Percentiles rank a stretch among this genome's conserved stretches.
Evolutionary conservation across 148 eudicot species (phyloP).

Genomic region (Polygonum maritimum): DNA sequence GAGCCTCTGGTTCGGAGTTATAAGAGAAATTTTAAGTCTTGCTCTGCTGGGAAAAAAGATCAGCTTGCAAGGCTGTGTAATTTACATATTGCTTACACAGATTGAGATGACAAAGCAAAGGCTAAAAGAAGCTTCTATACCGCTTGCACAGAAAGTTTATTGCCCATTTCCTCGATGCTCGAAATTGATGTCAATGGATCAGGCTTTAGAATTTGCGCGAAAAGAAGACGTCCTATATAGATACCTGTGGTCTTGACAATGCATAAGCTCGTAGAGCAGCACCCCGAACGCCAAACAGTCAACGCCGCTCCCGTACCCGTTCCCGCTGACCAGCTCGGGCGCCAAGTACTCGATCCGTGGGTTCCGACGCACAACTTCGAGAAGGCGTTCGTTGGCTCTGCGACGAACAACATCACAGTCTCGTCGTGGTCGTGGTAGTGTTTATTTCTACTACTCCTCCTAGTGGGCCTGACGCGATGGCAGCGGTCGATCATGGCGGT

Average conservation of each 20-base stretch:
- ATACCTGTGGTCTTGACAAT: constrained; percentile 30
- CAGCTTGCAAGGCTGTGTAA: too few relatives aligned
- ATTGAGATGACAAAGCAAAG: too few relatives aligned
- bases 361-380: constrained; percentile 74
- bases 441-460: not conserved
- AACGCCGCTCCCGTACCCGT: constrained; percentile 74
- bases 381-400: constrained; percentile 65
- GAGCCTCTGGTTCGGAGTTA: constrained; percentile 19
- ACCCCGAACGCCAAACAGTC: constrained; percentile 96
- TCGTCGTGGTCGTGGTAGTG: not conserved
- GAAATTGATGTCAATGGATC: too few relatives aligned
- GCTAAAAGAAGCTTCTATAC: too few relatives aligned
- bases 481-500: constrained; percentile 26
- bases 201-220: too few relatives aligned
- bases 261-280: constrained; percentile 44
- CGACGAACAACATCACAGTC: constrained; percentile 30
- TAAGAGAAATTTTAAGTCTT: too few relatives aligned
- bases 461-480: not conserved
- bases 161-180: too few relatives aligned
- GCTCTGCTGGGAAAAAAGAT: too few relatives aligned
- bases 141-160: too few relatives aligned
- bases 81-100: too few relatives aligned
- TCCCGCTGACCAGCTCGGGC: constrained; percentile 58
- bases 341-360: constrained; percentile 61
- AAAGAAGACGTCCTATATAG: too few relatives aligned